Percentiles rank a stretch among this genome's conserved stretches.
Conservation (phyloP, 2,329 filamentous ascomycete species). For the Pseudogymnoascus sp. region DNA sequence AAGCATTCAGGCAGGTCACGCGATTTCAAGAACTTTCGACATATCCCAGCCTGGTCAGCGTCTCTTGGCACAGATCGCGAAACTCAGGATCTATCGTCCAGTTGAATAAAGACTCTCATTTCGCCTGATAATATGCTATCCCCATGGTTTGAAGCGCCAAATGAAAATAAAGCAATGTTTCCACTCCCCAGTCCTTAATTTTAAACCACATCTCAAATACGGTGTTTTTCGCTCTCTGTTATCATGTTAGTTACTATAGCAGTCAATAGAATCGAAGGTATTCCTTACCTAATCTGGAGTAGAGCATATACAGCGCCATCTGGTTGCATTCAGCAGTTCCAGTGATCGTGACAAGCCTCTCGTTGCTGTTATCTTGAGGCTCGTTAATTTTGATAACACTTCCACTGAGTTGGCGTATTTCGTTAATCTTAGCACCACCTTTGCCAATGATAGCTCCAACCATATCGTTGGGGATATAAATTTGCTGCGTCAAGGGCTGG, state of each 20-base stretch:
- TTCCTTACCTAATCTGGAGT: conserved; percentile 79
- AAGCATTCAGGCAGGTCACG: background rate
- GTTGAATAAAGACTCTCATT: background rate
- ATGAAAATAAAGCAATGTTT: background rate
- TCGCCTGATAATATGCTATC: conserved; percentile 6
- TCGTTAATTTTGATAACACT: conserved; percentile 99
- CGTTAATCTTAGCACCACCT: conserved; percentile 97
- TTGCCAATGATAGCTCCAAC: conserved; percentile 98
- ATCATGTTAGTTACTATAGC: conserved; percentile 15
- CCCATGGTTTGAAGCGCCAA: conserved; percentile 3
- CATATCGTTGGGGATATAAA: conserved; percentile 99
- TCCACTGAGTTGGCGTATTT: conserved; percentile 91
- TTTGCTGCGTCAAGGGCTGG: conserved; percentile 89
- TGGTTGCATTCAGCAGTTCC: conserved; percentile 98
- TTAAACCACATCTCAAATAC: conserved; percentile 40
- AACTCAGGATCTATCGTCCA: background rate
- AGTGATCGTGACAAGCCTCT: conserved; percentile 92
- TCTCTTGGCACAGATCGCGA: background rate
- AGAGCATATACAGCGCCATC: conserved; percentile 99
- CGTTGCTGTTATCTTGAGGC: conserved; percentile 97
- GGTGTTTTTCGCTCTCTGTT: conserved; percentile 68
- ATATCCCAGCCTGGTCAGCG: background rate
- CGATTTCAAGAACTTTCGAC: background rate
- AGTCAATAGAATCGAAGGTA: background rate
- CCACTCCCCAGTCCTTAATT: conserved; percentile 12